Conservation (phyloP, 805 yeast genomes). For the Kuraishia hungarica region DNA sequence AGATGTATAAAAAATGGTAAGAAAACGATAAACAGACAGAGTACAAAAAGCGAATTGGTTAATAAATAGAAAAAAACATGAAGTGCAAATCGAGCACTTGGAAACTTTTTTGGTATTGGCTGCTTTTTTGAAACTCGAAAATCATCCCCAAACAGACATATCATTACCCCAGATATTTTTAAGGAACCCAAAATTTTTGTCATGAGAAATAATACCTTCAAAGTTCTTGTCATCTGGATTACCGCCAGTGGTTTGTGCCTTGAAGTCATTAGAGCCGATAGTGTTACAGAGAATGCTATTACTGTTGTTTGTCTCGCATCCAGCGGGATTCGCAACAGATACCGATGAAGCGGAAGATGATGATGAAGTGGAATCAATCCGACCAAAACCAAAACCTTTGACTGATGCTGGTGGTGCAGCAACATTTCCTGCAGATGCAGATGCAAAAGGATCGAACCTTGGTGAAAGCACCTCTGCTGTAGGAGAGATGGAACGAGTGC, state of each 20-base stretch:
- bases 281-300: not conserved
- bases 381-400: not conserved
- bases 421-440: not conserved
- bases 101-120: not conserved
- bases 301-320: not conserved
- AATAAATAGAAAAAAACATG: not conserved
- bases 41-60: not conserved
- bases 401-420: not conserved
- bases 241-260: not conserved
- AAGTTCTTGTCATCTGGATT: not conserved
- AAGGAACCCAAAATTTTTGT: not conserved
- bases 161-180: constrained; percentile 16
- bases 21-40: not conserved
- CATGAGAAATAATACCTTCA: not conserved
- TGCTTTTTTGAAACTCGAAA: not conserved
- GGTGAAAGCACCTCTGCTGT: constrained; percentile 2
- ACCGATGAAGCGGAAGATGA: not conserved
- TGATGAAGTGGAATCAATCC: not conserved
- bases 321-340: not conserved
- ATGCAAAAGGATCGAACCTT: constrained; percentile 3
- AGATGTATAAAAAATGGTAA: not conserved
- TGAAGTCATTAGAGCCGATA: not conserved
- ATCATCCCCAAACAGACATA: constrained; percentile 16
- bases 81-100: not conserved
- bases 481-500: constrained; percentile 1